Base-by-base conservation (phyloP, 352 stramenopile species). In the Pythium phragmitis region DNA sequence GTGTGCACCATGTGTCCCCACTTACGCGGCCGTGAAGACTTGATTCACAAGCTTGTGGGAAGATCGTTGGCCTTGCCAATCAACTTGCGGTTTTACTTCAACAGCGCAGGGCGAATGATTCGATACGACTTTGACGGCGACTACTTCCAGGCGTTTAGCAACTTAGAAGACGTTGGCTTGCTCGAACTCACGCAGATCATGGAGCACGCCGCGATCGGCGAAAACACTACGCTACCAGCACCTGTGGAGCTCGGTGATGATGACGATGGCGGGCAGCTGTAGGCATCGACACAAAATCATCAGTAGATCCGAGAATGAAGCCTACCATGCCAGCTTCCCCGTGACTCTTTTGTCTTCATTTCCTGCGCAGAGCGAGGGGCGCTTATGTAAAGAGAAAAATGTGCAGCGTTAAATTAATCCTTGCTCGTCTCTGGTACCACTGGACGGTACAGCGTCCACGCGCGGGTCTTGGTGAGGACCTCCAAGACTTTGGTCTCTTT, bases 61-160 rank as follows among this genome's bases (percentile, higher is more conserved):
- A 42, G 36, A 21, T 11, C n/a, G 9, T 26, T 67, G 13, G 37
- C 43, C 13, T 57, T 48, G 21, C 60, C 60, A 7, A 56, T 55
- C 13, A 49, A 33, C 14, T 50, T 60, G 34, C 11, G 42, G 16
- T 67, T 67, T 23, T 67, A 67, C 43, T 61, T 57, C 52, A 67
- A 67, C 23, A 21, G 6, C 42, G 7, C 3, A 1, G 60, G 60
- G 2, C 60, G 52, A 1, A 34, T 67, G 4, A 45, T 55, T 51
- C 60, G 60, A 5, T 47, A 61, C 51, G 60, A 67, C 33, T 67
- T 67, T 23, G 43, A 67, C 41, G 51, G 33, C 8, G 60, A 67
- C 36, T 60, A 60, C 23, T 56, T 67, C 33, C 37, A 60, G n/a
- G 43, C 51, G 4, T 51, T 67, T 16, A 47, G 42, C 34, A 54